These are phyloP conservation scores for Ceratobasidium sp. DNA, from an alignment of 1,284 basidiomycete species.

Conservation along the genomic window DNA sequence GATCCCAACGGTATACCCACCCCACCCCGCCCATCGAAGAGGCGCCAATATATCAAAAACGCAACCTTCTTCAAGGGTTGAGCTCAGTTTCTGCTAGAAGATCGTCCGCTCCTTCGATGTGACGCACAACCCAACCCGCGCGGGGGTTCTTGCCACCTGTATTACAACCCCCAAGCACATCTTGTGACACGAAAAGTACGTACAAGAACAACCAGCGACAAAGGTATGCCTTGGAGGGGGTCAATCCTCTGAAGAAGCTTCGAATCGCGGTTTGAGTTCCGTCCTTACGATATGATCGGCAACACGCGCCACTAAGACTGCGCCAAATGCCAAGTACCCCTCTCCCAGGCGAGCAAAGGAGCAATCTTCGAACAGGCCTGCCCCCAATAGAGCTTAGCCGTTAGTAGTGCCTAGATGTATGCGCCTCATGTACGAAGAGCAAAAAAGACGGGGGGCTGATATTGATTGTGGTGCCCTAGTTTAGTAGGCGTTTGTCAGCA, in stretches of 20 bases:
- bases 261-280: too few species aligned
- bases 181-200: constrained; percentile 27
- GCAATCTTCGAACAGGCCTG: background rate
- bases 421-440: constrained; percentile 20
- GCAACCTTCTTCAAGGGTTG: constrained; percentile 11
- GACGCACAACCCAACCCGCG: background rate
- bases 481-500: constrained; percentile 24
- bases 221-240: background rate
- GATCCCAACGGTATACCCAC: background rate
- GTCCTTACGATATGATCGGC: background rate
- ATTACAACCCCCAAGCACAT: background rate
- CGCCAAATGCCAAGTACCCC: background rate
- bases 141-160: background rate
- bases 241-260: constrained; percentile 17
- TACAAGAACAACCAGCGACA: background rate
- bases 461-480: constrained; percentile 16
- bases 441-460: background rate
- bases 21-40: background rate
- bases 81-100: background rate
- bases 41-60: background rate
- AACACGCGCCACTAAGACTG: background rate
- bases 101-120: background rate
- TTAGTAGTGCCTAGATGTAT: constrained; percentile 2
- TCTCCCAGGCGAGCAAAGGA: background rate
- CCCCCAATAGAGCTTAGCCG: background rate